Evolutionary conservation across 768 basidiomycete species (phyloP).

Genomic region (Leccinum arenicola): DNA sequence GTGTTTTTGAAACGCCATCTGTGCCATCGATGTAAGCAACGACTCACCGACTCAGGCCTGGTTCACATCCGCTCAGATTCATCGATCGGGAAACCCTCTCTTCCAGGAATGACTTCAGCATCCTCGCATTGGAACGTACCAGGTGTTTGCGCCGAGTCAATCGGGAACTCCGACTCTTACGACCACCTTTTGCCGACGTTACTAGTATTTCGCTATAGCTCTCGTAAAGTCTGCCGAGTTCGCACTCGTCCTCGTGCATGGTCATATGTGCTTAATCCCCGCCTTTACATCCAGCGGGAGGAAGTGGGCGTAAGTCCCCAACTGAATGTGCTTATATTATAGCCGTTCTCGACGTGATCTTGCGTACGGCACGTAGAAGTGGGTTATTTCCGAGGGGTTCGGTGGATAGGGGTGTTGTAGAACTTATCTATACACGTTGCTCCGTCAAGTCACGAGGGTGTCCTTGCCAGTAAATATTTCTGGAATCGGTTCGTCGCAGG

Average conservation of each 20-base stretch:
- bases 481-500: not conserved
- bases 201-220: not conserved
- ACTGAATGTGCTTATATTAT: slow-evolving; percentile 31
- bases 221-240: not conserved
- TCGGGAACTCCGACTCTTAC: not conserved
- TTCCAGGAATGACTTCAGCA: not conserved
- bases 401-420: slow-evolving; percentile 27
- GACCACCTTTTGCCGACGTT: not conserved
- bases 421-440: slow-evolving; percentile 36
- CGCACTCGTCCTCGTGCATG: not conserved
- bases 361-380: not conserved
- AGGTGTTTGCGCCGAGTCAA: not conserved
- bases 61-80: slow-evolving; percentile 3
- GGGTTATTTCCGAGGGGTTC: slow-evolving; percentile 26
- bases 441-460: slow-evolving; percentile 31
- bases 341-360: too few relatives aligned
- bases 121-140: not conserved
- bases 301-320: slow-evolving; percentile 48
- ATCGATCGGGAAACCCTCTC: slow-evolving; percentile 1
- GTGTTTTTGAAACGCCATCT: not conserved
- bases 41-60: not conserved
- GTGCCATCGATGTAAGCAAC: not conserved
- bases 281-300: not conserved
- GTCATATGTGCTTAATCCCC: not conserved
- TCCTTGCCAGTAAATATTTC: not conserved